Percentiles rank a stretch among this genome's conserved stretches.
Conservation (phyloP, 129 eudicot genomes). For the Mikania micrantha region DNA sequence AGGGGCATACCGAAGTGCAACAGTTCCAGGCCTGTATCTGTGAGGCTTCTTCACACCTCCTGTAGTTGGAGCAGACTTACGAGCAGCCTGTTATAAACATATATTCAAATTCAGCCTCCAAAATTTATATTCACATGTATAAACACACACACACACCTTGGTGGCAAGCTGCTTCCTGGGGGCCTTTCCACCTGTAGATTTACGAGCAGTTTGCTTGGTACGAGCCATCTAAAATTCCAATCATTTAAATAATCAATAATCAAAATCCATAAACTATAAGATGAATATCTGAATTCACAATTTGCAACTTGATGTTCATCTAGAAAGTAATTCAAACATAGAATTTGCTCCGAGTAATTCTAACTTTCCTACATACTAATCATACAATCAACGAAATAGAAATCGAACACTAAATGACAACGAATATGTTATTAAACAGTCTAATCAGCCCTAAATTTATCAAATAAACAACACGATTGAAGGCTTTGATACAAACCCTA, state of each 20-base stretch:
- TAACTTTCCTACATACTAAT: too few species aligned
- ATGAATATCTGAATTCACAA: too few species aligned
- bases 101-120: background rate
- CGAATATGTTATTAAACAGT: background rate
- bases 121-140: too few species aligned
- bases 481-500: background rate
- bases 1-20: slow-evolving; percentile 34
- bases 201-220: slow-evolving; percentile 61
- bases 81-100: slow-evolving; percentile 27
- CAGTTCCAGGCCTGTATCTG: slow-evolving; percentile 39
- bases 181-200: slow-evolving; percentile 52
- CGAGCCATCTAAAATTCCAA: slow-evolving; percentile 39
- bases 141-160: slow-evolving; percentile 34
- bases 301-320: background rate
- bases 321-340: too few species aligned
- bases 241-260: background rate
- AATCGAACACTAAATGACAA: background rate
- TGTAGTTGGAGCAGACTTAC: slow-evolving; percentile 40
- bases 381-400: background rate
- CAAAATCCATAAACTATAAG: too few species aligned
- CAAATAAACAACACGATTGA: background rate
- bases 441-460: too few species aligned
- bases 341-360: too few species aligned
- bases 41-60: slow-evolving; percentile 53
- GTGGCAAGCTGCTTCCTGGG: slow-evolving; percentile 50